Base-by-base conservation (phyloP, 345 rosid genomes). In the Hirschfeldia incana region DNA sequence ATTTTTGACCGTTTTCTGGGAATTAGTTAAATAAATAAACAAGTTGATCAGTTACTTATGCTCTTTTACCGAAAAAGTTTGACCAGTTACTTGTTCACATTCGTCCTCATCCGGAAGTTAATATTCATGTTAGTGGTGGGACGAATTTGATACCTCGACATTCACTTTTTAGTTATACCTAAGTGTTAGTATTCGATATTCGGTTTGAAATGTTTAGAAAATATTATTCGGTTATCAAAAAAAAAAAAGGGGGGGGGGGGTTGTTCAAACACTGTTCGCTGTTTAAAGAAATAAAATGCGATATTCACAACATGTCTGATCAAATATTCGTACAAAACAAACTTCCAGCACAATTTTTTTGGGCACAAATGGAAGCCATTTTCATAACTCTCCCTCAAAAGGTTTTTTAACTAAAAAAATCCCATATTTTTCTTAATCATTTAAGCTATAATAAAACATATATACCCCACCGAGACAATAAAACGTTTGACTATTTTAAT, bases 1-100 rank as follows among this genome's bases (percentile, higher is more conserved):
- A 79, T 63, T 62, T 69, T 79, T 79, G 78, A 79, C 78, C 75
- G 69, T 28, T 49, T 28, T 34, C 12, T 78, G 74, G 53, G 60
- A 63, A 51, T 62, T 37, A 37, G 39, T 69, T 51, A 80, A 55
- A 62, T 53, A 37, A 16, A 57, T 11, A n/a, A 21, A 6, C 1
- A 79, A 61, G 10, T 68, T 60, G 65, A 67, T 67, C 28, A 61
- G 5, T 16, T 67, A 60, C 11, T 62, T 8, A 10, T 42, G 49
- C 49, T 13, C 12, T 42, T 42, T 42, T 42, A 42, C 49, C 13
- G 10, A 42, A 42, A 7, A 42, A 42, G 49, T 42, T 42, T 42
- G 13, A 42, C 10, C 44, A 37, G 55, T n/a, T 51, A 51, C 57
- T 51, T 67, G 76, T 80, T 74, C 83, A 74, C 76, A 80, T 69